These are phyloP conservation scores for Achaetomiella virescens DNA, from an alignment of 495 filamentous ascomycete species.

Conservation along the genomic window DNA sequence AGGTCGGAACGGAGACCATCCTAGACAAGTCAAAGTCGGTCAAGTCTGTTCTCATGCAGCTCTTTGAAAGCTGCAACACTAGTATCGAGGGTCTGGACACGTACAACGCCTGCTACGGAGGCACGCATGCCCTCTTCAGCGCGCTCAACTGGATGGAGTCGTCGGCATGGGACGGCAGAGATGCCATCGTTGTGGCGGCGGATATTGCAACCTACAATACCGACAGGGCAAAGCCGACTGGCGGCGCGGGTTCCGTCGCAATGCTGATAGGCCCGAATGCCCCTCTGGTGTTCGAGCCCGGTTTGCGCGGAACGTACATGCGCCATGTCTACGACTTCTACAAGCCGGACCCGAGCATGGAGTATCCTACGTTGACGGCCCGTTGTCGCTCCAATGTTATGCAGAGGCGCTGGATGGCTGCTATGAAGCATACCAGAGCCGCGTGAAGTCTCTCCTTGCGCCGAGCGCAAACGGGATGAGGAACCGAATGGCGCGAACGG, in stretches of 20 bases:
- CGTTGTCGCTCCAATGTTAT: slow-evolving; percentile 93
- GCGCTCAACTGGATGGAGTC: slow-evolving; percentile 96
- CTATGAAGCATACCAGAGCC: too few relatives aligned
- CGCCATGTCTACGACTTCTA: slow-evolving; percentile 98
- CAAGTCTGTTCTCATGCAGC: slow-evolving; percentile 97
- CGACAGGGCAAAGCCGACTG: slow-evolving; percentile 89
- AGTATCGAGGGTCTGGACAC: slow-evolving; percentile 96
- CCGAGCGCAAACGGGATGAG: slow-evolving; percentile 80
- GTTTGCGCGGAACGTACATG: slow-evolving; percentile 87
- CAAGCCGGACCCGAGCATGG: slow-evolving; percentile 96
- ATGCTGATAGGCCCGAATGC: slow-evolving; percentile 92
- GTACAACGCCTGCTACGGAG: slow-evolving; percentile 96
- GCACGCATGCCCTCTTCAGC: slow-evolving; percentile 97
- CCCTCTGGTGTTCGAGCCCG: slow-evolving; percentile 84
- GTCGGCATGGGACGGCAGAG: slow-evolving; percentile 92
- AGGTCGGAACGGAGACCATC: slow-evolving; percentile 97
- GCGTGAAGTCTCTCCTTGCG: too few relatives aligned
- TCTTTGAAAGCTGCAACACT: slow-evolving; percentile 79
- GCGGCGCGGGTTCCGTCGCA: slow-evolving; percentile 90
- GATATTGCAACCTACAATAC: slow-evolving; percentile 98
- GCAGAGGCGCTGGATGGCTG: slow-evolving; percentile 92
- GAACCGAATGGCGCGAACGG: slow-evolving; percentile 48
- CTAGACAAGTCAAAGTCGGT: slow-evolving; percentile 99
- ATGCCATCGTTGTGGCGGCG: slow-evolving; percentile 89
- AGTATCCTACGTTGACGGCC: slow-evolving; percentile 95